phyloP scores from a whole-genome alignment of 257 asterid species.

The Leptodermis oblonga region DNA sequence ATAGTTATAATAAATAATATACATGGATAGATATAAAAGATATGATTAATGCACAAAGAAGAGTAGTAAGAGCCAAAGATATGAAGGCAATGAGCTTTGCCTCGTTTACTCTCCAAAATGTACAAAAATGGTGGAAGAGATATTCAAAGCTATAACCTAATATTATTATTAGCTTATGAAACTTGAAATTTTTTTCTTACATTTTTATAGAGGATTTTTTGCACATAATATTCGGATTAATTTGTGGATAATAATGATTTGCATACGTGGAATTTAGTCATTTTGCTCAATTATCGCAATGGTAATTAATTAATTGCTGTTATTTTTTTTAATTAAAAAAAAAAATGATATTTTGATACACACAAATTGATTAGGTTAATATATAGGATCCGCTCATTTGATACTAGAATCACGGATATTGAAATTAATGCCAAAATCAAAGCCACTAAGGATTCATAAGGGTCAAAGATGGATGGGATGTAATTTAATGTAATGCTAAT shows the following conservation, averaged over 20 bases:
- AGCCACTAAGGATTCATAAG: too few relatives aligned
- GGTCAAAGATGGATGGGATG: too few relatives aligned
- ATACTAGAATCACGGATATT: background rate
- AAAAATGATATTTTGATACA: background rate
- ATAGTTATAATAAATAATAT: too few relatives aligned
- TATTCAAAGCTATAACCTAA: too few relatives aligned
- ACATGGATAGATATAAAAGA: background rate
- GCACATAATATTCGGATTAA: conserved; percentile 4
- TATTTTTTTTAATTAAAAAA: background rate
- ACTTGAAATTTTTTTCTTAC: background rate
- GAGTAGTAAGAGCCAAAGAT: conserved; percentile 6
- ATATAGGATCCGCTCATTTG: background rate
- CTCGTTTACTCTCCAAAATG: conserved; percentile 5
- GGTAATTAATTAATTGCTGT: background rate
- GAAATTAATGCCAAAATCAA: background rate
- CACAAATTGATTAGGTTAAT: background rate
- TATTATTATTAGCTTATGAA: background rate
- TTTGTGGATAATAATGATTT: conserved; percentile 8
- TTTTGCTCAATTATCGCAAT: background rate
- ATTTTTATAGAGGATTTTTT: background rate
- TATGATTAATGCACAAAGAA: too few relatives aligned
- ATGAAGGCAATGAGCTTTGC: background rate
- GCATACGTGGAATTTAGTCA: background rate
- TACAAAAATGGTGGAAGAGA: background rate
- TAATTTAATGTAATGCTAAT: too few relatives aligned